These are phyloP conservation scores for Yamadazyma phyllophila DNA, from an alignment of 805 yeast species.

Conservation along the genomic window DNA sequence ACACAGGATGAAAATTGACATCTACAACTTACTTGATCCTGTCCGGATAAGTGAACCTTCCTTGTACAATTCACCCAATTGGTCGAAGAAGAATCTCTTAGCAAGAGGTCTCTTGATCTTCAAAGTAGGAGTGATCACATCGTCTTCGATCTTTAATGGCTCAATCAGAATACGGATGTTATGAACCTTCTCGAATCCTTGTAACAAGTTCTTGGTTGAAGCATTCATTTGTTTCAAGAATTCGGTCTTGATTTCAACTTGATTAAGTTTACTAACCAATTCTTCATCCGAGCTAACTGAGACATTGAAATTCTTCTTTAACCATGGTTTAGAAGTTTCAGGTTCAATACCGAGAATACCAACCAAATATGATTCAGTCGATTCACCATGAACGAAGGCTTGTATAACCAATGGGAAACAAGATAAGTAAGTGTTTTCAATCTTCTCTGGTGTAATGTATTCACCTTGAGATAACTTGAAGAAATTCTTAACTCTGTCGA, in stretches of 20 bases:
- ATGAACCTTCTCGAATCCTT: conserved; percentile 64
- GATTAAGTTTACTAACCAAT: conserved; percentile 26
- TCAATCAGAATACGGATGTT: conserved; percentile 53
- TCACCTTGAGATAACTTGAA: conserved; percentile 57
- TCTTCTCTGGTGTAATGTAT: conserved; percentile 73
- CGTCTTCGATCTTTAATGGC: conserved; percentile 61
- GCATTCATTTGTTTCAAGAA: conserved; percentile 38
- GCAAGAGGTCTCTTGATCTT: conserved; percentile 45
- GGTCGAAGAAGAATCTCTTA: conserved; percentile 21
- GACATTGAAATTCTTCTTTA: conserved; percentile 16
- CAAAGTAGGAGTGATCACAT: conserved; percentile 65
- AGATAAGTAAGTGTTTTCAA: conserved; percentile 62
- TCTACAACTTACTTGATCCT: conserved; percentile 12
- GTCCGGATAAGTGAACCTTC: conserved; percentile 29
- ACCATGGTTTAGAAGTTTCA: conserved; percentile 21
- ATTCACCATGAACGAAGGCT: conserved; percentile 63
- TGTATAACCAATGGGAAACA: conserved; percentile 50
- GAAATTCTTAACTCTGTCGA: conserved; percentile 78
- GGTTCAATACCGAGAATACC: conserved; percentile 64
- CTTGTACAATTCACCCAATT: conserved; percentile 26
- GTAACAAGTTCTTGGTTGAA: conserved; percentile 33
- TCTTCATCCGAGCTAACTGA: conserved; percentile 20
- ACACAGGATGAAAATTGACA: background rate
- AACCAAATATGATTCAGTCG: conserved; percentile 53
- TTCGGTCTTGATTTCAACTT: conserved; percentile 32